Percentiles rank a stretch among this genome's conserved stretches.
Evolutionary conservation across 768 basidiomycete genomes (phyloP).

Genomic region (Lactifluus volemus): DNA sequence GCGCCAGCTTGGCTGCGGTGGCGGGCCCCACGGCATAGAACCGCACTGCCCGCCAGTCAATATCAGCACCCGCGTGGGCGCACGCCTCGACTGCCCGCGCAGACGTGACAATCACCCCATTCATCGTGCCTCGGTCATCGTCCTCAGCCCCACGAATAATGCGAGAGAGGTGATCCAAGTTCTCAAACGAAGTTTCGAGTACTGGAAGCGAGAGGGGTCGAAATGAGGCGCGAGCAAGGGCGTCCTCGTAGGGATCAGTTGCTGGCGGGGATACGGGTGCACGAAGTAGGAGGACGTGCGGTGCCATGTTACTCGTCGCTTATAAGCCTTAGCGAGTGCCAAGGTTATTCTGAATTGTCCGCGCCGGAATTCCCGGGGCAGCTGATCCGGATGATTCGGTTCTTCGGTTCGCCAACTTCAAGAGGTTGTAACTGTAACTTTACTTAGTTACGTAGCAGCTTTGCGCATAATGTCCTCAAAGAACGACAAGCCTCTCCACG

Average conservation of each 20-base stretch:
- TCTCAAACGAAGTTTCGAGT: conserved; percentile 54
- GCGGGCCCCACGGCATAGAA: conserved; percentile 75
- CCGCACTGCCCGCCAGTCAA: conserved; percentile 46
- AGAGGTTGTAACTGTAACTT: no score
- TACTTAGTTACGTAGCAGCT: no score
- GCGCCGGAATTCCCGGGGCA: no score
- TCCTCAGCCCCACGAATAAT: conserved; percentile 28
- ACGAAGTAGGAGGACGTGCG: conserved; percentile 36
- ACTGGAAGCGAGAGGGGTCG: conserved; percentile 54
- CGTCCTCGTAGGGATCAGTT: conserved; percentile 51
- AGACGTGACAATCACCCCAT: conserved; percentile 73
- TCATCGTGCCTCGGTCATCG: conserved; percentile 21
- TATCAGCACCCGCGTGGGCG: conserved; percentile 21
- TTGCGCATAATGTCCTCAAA: conserved; percentile 34
- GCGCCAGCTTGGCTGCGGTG: conserved; percentile 39
- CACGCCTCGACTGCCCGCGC: conserved; percentile 71
- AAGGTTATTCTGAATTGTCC: no score
- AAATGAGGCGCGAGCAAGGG: conserved; percentile 42
- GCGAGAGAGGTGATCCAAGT: conserved; percentile 37
- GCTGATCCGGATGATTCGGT: no score
- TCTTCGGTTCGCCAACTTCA: no score
- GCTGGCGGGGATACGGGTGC: conserved; percentile 26
- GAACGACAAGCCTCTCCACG: conserved; percentile 79
- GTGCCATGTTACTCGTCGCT: neutral
- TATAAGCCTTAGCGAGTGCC: no score